phyloP scores from a whole-genome alignment of 306 rosid species.

The Boehmeria nivea region DNA sequence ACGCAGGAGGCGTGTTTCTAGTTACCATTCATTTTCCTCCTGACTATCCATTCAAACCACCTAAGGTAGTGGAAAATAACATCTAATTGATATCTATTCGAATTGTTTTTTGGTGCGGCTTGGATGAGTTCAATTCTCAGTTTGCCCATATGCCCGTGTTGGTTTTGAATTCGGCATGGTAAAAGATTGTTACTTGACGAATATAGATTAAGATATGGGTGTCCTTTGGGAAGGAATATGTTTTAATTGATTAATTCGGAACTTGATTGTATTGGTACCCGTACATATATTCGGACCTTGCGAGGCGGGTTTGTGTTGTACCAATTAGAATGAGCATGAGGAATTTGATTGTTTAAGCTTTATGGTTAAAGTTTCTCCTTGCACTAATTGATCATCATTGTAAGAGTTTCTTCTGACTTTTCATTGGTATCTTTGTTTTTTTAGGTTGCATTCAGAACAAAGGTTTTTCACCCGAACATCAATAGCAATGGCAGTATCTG shows the following conservation, averaged over 20 bases:
- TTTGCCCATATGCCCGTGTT: neutral
- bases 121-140: conserved; percentile 1
- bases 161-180: neutral
- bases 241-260: neutral
- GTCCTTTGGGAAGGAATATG: neutral
- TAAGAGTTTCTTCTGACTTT: conserved; percentile 1
- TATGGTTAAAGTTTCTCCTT: neutral
- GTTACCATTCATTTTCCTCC: conserved; percentile 88
- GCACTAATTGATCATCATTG: neutral
- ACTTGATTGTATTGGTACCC: too few relatives aligned
- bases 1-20: conserved; percentile 76
- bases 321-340: neutral
- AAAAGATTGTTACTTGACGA: neutral
- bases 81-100: neutral
- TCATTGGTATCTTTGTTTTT: conserved; percentile 7
- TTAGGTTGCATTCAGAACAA: conserved; percentile 85
- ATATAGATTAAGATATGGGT: neutral
- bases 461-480: conserved; percentile 83
- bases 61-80: conserved; percentile 38
- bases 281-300: too few relatives aligned
- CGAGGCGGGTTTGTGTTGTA: too few relatives aligned
- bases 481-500: conserved; percentile 91
- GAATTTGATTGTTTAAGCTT: neutral
- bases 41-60: conserved; percentile 83
- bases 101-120: neutral